These are phyloP conservation scores for Alopecurus myosuroides DNA, from an alignment of 176 grass and related monocot species.

Conservation along the genomic window DNA sequence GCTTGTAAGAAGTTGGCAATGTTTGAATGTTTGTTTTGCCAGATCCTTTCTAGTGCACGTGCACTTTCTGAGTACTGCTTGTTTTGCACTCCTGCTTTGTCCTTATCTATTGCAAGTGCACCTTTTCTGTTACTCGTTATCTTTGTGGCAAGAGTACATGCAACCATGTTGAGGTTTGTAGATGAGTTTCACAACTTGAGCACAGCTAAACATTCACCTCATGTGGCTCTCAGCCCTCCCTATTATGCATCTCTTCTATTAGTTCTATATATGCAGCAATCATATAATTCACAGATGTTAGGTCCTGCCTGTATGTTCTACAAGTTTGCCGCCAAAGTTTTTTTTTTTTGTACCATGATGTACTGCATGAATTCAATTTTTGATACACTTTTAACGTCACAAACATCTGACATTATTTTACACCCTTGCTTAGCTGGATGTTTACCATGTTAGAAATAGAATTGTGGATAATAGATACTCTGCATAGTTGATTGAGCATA, in stretches of 20 bases:
- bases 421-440: neutral
- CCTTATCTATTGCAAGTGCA: conserved; percentile 1
- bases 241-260: neutral
- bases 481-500: neutral
- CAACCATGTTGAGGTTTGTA: neutral
- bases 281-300: neutral
- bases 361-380: neutral
- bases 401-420: neutral
- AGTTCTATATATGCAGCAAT: neutral
- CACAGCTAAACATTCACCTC: neutral
- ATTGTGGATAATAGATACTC: neutral
- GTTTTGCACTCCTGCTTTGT: neutral
- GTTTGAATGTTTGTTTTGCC: conserved; percentile 2
- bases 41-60: neutral
- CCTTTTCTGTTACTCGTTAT: neutral
- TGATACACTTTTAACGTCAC: neutral
- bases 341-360: too few species aligned
- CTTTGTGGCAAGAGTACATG: neutral
- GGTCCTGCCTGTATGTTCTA: neutral
- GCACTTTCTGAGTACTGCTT: neutral
- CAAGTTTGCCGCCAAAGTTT: too few species aligned
- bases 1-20: neutral
- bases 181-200: neutral
- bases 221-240: neutral
- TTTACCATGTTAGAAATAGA: neutral